Percentiles rank a stretch among this genome's conserved stretches.
Evolutionary conservation across 345 rosid species (phyloP).

Genomic region (Excoecaria agallocha): DNA sequence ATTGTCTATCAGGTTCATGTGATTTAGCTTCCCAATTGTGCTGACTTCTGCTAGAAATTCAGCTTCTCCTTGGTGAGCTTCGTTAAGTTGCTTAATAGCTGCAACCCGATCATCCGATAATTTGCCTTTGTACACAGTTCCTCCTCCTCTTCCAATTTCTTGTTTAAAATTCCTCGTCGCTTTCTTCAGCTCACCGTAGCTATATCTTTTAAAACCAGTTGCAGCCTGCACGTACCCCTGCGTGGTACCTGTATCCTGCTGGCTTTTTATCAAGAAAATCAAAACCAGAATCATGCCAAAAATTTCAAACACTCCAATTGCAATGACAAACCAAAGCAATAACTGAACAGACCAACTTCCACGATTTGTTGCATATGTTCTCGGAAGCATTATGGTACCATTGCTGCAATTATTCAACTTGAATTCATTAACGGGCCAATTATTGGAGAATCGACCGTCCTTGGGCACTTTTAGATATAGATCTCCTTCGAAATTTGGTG

Average conservation of each 20-base stretch:
- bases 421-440: not conserved
- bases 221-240: conserved; percentile 19
- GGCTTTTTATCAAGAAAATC: conserved; percentile 24
- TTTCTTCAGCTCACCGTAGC: conserved; percentile 24
- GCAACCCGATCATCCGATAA: conserved; percentile 21
- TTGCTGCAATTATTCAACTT: not conserved
- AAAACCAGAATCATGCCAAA: conserved; percentile 23
- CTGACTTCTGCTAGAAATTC: conserved; percentile 39
- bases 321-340: conserved; percentile 32
- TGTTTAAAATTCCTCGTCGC: conserved; percentile 26
- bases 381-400: not conserved
- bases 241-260: not conserved
- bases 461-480: conserved; percentile 14
- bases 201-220: conserved; percentile 29
- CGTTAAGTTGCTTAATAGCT: conserved; percentile 31
- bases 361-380: not conserved
- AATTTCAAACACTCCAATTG: conserved; percentile 33
- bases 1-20: conserved; percentile 38
- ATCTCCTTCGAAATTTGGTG: not conserved
- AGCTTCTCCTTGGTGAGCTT: conserved; percentile 33
- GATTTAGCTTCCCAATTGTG: conserved; percentile 41
- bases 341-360: conserved; percentile 18
- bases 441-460: not conserved
- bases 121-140: conserved; percentile 30
- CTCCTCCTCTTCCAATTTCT: conserved; percentile 36